These are phyloP conservation scores for Calonectria hawksworthii DNA, from an alignment of 2,329 filamentous ascomycete genomes.

Conservation along the genomic window DNA sequence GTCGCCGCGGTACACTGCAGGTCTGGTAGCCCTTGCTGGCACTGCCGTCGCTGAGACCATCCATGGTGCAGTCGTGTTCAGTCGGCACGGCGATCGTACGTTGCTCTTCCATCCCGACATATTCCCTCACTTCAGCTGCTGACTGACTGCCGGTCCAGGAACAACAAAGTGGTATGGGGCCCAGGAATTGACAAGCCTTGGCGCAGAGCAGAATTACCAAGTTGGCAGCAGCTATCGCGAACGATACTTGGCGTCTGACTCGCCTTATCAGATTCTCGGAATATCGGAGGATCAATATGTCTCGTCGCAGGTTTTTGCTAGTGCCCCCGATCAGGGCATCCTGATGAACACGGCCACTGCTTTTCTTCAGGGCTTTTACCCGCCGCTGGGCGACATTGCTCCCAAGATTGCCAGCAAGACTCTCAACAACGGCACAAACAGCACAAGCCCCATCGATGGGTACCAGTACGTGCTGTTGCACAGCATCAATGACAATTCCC, in stretches of 20 bases:
- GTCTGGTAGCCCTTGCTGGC: neutral
- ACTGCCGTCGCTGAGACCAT: slow-evolving; percentile 47
- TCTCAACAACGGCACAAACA: slow-evolving; percentile 50
- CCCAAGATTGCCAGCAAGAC: slow-evolving; percentile 45
- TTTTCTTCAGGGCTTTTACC: slow-evolving; percentile 54
- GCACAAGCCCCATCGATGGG: slow-evolving; percentile 47
- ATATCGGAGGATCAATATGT: slow-evolving; percentile 52
- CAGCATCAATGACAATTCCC: slow-evolving; percentile 48
- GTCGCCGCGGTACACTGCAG: neutral
- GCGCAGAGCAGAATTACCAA: slow-evolving; percentile 49
- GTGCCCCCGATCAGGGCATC: slow-evolving; percentile 50
- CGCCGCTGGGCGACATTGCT: slow-evolving; percentile 46
- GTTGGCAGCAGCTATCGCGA: slow-evolving; percentile 44
- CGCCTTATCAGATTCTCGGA: slow-evolving; percentile 47
- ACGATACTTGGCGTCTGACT: slow-evolving; percentile 43
- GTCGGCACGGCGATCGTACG: slow-evolving; percentile 52
- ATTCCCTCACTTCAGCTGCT: neutral
- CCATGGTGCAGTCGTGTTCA: slow-evolving; percentile 51
- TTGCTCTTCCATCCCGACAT: neutral
- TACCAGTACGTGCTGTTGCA: slow-evolving; percentile 53
- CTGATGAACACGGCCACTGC: slow-evolving; percentile 53
- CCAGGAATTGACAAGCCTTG: slow-evolving; percentile 51
- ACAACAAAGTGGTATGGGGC: slow-evolving; percentile 52
- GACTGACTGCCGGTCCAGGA: slow-evolving; percentile 40
- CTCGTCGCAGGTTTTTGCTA: slow-evolving; percentile 50